phyloP scores from a whole-genome alignment of 2,329 filamentous ascomycete genomes.

The Calonectria pseudoreteaudii region DNA sequence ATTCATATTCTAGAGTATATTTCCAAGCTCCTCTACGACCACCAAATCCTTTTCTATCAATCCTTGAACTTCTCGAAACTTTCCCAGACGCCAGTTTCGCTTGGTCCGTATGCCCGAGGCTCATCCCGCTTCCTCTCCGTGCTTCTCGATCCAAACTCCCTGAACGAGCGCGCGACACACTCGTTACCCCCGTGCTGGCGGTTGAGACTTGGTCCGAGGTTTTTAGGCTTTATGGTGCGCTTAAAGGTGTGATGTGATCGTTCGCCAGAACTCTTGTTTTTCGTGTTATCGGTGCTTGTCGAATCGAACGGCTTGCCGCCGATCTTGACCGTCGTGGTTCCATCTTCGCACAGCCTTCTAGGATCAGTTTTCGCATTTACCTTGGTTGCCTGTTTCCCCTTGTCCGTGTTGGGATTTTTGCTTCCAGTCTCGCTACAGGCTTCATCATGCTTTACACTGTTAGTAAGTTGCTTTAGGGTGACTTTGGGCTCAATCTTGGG shows the following conservation, averaged over 20 bases:
- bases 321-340: too few species aligned
- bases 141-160: too few species aligned
- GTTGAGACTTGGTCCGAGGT: background rate
- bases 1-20: background rate
- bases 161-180: background rate
- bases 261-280: background rate
- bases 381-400: background rate
- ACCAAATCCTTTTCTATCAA: background rate
- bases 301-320: background rate
- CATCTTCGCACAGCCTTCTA: background rate
- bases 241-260: background rate
- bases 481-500: too few species aligned
- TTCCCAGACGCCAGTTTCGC: background rate
- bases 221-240: background rate
- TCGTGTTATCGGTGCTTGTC: background rate
- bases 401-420: background rate
- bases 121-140: background rate
- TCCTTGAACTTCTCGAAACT: background rate
- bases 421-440: background rate
- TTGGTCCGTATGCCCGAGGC: background rate
- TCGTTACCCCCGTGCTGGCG: background rate
- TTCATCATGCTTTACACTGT: background rate
- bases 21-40: background rate
- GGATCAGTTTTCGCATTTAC: too few species aligned
- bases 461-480: background rate